Conservation (phyloP, 2,329 filamentous ascomycete species). For the Colletotrichum navitas region DNA sequence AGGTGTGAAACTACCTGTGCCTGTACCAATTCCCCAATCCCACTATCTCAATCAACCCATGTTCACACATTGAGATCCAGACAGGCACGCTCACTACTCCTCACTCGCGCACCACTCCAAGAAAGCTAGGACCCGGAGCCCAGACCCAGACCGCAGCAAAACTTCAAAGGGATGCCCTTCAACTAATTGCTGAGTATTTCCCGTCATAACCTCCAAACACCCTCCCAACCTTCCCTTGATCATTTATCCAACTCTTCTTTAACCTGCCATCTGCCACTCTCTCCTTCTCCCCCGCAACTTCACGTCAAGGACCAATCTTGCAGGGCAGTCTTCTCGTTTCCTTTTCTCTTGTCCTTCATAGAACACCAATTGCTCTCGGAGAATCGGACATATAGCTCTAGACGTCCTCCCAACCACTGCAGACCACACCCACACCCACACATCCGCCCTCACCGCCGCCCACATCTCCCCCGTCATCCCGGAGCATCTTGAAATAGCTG, state of each 20-base stretch:
- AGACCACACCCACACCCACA: neutral
- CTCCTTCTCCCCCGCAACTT: slow-evolving; percentile 22
- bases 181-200: slow-evolving; percentile 37
- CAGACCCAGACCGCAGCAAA: slow-evolving; percentile 35
- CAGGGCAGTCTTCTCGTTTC: slow-evolving; percentile 41
- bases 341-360: slow-evolving; percentile 42
- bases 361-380: slow-evolving; percentile 39
- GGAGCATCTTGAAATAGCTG: slow-evolving; percentile 38
- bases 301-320: slow-evolving; percentile 35
- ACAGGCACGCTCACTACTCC: slow-evolving; percentile 9
- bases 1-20: slow-evolving; percentile 19
- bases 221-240: slow-evolving; percentile 39
- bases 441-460: slow-evolving; percentile 5
- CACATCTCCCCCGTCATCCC: slow-evolving; percentile 16
- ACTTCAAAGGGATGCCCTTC: slow-evolving; percentile 39
- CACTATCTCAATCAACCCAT: slow-evolving; percentile 38
- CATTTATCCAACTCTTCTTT: slow-evolving; percentile 34
- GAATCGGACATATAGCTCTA: slow-evolving; percentile 35
- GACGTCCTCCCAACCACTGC: slow-evolving; percentile 14
- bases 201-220: slow-evolving; percentile 34
- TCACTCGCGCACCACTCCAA: slow-evolving; percentile 24
- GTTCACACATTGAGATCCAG: slow-evolving; percentile 34
- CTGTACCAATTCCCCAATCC: slow-evolving; percentile 34
- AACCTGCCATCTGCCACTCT: slow-evolving; percentile 41
- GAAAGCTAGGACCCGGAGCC: slow-evolving; percentile 24